A percentile compares a stretch with the other conserved stretches of the same genome.
phyloP scores from a whole-genome alignment of 768 basidiomycete genomes.

The Ephemerocybe angulata region DNA sequence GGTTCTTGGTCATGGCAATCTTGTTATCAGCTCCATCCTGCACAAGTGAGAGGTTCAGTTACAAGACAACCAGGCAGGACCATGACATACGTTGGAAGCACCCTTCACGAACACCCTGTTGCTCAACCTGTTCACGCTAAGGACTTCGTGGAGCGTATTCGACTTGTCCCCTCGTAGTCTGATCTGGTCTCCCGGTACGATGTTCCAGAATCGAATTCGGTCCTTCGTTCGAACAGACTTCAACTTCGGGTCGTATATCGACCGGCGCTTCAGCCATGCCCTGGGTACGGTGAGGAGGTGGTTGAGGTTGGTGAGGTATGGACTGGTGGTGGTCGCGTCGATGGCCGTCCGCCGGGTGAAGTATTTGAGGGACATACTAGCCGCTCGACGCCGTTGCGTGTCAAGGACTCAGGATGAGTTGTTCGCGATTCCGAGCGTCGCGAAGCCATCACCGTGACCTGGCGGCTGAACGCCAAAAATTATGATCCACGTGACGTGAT shows the following conservation, averaged over 20 bases:
- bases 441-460: not conserved
- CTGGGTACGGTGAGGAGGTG: slow-evolving; percentile 64
- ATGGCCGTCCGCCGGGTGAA: slow-evolving; percentile 37
- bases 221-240: slow-evolving; percentile 62
- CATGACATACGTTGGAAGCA: slow-evolving; percentile 31
- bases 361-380: slow-evolving; percentile 28
- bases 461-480: slow-evolving; percentile 4
- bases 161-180: slow-evolving; percentile 63
- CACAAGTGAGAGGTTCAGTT: slow-evolving; percentile 3
- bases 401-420: not conserved
- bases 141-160: slow-evolving; percentile 62
- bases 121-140: slow-evolving; percentile 67
- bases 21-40: slow-evolving; percentile 25
- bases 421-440: not conserved
- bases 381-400: not conserved
- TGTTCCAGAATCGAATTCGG: slow-evolving; percentile 83
- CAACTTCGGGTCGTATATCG: slow-evolving; percentile 40
- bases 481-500: slow-evolving; percentile 4
- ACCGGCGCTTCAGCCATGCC: slow-evolving; percentile 42
- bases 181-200: slow-evolving; percentile 81
- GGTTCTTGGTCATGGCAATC: slow-evolving; percentile 41
- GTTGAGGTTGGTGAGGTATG: slow-evolving; percentile 64
- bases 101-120: slow-evolving; percentile 62
- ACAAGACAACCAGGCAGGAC: not conserved
- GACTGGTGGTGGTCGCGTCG: slow-evolving; percentile 45